phyloP scores from a whole-genome alignment of 2,329 filamentous ascomycete species.

The Fusarium buharicum region DNA sequence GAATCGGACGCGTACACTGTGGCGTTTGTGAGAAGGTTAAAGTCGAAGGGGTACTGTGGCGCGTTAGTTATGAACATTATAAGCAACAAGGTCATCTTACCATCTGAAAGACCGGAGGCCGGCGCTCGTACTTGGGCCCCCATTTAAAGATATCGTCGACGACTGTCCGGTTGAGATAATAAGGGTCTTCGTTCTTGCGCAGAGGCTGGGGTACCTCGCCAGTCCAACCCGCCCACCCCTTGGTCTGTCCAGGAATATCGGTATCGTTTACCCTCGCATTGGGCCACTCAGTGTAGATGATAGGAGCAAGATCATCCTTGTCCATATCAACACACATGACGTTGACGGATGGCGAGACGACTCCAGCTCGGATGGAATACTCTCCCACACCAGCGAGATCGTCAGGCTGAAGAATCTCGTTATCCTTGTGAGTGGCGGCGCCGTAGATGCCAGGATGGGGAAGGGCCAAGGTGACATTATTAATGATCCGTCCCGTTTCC shows the following conservation, averaged over 20 bases:
- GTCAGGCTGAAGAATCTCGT: slow-evolving; percentile 75
- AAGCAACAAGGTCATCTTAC: slow-evolving; percentile 46
- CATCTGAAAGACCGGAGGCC: slow-evolving; percentile 63
- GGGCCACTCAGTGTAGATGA: slow-evolving; percentile 73
- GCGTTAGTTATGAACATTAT: slow-evolving; percentile 3
- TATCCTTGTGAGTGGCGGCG: slow-evolving; percentile 69
- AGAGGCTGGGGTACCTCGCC: slow-evolving; percentile 50
- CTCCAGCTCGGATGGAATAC: slow-evolving; percentile 74
- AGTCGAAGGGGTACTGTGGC: slow-evolving; percentile 63
- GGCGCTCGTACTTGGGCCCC: slow-evolving; percentile 62
- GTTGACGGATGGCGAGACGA: slow-evolving; percentile 76
- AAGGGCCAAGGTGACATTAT: slow-evolving; percentile 82
- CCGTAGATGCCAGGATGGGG: slow-evolving; percentile 75
- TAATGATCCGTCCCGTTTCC: slow-evolving; percentile 67
- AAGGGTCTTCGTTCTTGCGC: slow-evolving; percentile 35
- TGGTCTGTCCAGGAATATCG: slow-evolving; percentile 49
- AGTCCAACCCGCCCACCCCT: slow-evolving; percentile 52
- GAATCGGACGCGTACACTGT: slow-evolving; percentile 57
- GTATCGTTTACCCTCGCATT: slow-evolving; percentile 50
- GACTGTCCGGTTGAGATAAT: slow-evolving; percentile 65
- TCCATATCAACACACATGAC: slow-evolving; percentile 77
- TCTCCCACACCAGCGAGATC: slow-evolving; percentile 73
- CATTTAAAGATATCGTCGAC: slow-evolving; percentile 79
- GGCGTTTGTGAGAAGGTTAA: slow-evolving; percentile 73
- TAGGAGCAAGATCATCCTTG: slow-evolving; percentile 66